Conservation (phyloP, 1,284 basidiomycete genomes). For the Omphalotus olearius region DNA sequence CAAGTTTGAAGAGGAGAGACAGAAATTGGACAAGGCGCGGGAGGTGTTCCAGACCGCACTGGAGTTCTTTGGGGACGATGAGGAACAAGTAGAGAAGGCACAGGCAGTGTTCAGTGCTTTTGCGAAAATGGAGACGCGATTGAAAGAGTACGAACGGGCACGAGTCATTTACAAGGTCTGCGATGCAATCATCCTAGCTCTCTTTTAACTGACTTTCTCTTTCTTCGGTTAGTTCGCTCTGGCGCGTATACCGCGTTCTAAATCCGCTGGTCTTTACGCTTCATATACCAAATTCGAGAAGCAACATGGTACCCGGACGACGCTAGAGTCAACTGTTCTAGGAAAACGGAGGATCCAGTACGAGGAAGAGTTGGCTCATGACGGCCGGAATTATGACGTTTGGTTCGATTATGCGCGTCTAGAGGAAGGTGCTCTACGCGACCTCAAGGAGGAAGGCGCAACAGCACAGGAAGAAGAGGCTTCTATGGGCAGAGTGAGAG, state of each 20-base stretch:
- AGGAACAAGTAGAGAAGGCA: conserved; percentile 95
- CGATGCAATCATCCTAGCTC: conserved; percentile 1
- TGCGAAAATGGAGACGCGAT: conserved; percentile 95
- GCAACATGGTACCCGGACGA: conserved; percentile 87
- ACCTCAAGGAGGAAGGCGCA: conserved; percentile 73
- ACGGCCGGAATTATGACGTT: conserved; percentile 91
- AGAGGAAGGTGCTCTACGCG: conserved; percentile 84
- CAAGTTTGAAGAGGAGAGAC: conserved; percentile 95
- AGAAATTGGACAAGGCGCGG: conserved; percentile 82
- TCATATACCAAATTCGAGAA: conserved; percentile 98
- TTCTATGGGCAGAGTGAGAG: conserved; percentile 67
- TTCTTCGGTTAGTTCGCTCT: conserved; percentile 73
- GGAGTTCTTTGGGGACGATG: conserved; percentile 96
- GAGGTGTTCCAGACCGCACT: conserved; percentile 97
- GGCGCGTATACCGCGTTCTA: conserved; percentile 85
- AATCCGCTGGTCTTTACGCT: conserved; percentile 81
- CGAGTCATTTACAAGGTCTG: conserved; percentile 93
- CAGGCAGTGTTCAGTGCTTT: conserved; percentile 96
- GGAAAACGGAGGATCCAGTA: conserved; percentile 97
- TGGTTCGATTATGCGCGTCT: conserved; percentile 97
- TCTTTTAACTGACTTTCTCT: conserved; percentile 2
- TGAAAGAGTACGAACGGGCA: conserved; percentile 96
- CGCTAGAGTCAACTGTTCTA: conserved; percentile 91
- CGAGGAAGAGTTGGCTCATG: conserved; percentile 88
- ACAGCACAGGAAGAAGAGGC: conserved; percentile 62